phyloP scores from a whole-genome alignment of 164 flowering plant species.

The Magnolia changhungtana region DNA sequence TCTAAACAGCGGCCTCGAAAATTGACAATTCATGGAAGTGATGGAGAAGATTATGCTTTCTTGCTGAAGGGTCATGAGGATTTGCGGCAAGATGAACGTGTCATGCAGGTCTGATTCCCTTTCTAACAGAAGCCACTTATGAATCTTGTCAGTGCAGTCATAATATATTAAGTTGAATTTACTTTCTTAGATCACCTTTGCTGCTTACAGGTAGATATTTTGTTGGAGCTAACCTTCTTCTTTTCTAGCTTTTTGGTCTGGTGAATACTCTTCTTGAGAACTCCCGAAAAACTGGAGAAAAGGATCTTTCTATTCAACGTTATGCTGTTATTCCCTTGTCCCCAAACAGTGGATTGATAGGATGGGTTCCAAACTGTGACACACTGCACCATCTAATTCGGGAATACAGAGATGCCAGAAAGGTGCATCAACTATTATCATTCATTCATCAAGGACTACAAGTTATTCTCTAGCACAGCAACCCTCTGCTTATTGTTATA shows the following conservation, averaged over 20 bases:
- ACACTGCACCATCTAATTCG: conserved; percentile 91
- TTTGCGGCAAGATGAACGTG: conserved; percentile 98
- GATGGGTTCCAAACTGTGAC: conserved; percentile 97
- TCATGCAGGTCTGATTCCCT: conserved; percentile 76
- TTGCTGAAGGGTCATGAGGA: conserved; percentile 98
- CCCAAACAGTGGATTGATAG: conserved; percentile 96
- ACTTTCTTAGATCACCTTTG: not conserved
- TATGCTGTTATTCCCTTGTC: conserved; percentile 91
- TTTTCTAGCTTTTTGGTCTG: conserved; percentile 83
- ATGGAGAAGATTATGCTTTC: conserved; percentile 94
- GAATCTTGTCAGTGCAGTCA: not conserved
- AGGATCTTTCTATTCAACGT: conserved; percentile 90
- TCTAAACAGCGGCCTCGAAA: conserved; percentile 98
- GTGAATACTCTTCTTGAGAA: conserved; percentile 92
- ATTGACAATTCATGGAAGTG: conserved; percentile 92
- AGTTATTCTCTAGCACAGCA: not conserved
- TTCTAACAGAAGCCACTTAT: conserved; percentile 1
- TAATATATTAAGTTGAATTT: not conserved
- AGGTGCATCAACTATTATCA: conserved; percentile 43
- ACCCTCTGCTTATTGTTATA: conserved; percentile 3
- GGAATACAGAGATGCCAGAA: conserved; percentile 93
- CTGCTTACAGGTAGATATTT: not conserved
- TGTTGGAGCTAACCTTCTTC: conserved; percentile 3
- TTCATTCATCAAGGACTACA: not conserved
- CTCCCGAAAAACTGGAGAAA: conserved; percentile 82